Evolutionary conservation across 2,329 filamentous ascomycete species (phyloP), one percentile per base, ranked within the genome.

Genomic region (Exutisphaerella laricina): DNA sequence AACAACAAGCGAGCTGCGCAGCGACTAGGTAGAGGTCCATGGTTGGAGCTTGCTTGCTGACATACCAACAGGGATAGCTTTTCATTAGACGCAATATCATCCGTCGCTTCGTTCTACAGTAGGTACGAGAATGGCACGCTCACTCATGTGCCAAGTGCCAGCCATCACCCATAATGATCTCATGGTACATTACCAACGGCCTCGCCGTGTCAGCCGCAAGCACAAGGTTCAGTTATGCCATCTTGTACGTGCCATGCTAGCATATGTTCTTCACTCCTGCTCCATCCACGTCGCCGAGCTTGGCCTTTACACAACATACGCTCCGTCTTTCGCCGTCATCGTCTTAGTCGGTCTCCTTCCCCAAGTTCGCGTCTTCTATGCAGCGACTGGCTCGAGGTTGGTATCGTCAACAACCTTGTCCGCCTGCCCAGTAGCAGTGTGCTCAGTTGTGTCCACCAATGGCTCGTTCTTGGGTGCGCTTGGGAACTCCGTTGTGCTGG

Each of bases 391-490:
- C 39, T 52, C 51, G 16, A 45, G n/a, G n/a, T n/a, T n/a, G n/a
- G n/a, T n/a, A n/a, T n/a, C n/a, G n/a, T n/a, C n/a, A n/a, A n/a
- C n/a, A n/a, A n/a, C n/a, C n/a, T n/a, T n/a, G n/a, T n/a, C n/a
- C n/a, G n/a, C n/a, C n/a, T n/a, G n/a, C n/a, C n/a, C n/a, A n/a
- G n/a, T n/a, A n/a, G n/a, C n/a, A n/a, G n/a, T n/a, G n/a, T n/a
- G n/a, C n/a, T n/a, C n/a, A n/a, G n/a, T n/a, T n/a, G n/a, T n/a
- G n/a, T n/a, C n/a, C n/a, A n/a, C n/a, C n/a, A n/a, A n/a, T n/a
- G 52, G 52, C 43, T 51, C 48, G 18, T 46, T 35, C 48, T 51
- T 53, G 16, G 52, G 50, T 43, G 52, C 50, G 36, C 48, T 20
- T 37, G 52, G 52, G 46, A 55, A 53, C 37, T 55, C 52, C 23